phyloP scores from a whole-genome alignment of 1,284 basidiomycete genomes.

The Earliella scabrosa region DNA sequence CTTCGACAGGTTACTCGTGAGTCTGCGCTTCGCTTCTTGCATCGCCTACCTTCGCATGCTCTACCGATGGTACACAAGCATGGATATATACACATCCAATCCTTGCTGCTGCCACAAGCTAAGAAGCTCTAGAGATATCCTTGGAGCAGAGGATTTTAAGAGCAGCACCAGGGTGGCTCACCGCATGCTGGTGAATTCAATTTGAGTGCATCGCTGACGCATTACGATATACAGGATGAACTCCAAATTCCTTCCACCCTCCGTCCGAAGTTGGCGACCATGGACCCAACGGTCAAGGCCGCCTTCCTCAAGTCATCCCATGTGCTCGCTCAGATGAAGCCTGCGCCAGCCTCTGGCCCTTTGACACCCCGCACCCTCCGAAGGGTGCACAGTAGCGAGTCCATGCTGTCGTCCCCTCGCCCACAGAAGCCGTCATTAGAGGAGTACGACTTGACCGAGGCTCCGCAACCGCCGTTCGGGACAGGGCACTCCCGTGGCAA shows the following conservation, averaged over 20 bases:
- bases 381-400: conserved; percentile 71
- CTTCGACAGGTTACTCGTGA: conserved; percentile 75
- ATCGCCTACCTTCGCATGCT: not conserved
- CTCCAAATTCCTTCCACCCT: conserved; percentile 82
- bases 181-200: not conserved
- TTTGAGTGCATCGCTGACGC: not conserved
- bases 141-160: not conserved
- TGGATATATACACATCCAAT: conserved; percentile 1
- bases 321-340: conserved; percentile 54
- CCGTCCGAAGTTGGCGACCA: conserved; percentile 74
- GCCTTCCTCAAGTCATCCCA: conserved; percentile 90
- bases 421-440: conserved; percentile 28
- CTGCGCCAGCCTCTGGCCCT: conserved; percentile 36
- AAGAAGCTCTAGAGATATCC: not conserved
- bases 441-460: conserved; percentile 37
- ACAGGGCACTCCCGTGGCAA: conserved; percentile 26
- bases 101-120: conserved; percentile 17
- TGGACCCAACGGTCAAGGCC: conserved; percentile 84
- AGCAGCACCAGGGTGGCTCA: not conserved
- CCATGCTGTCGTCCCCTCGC: conserved; percentile 51
- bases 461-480: conserved; percentile 10
- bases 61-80: not conserved
- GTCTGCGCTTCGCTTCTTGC: conserved; percentile 26
- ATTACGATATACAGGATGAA: conserved; percentile 60
- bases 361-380: conserved; percentile 46